Percentiles rank a stretch among this genome's conserved stretches.
These are phyloP conservation scores for Smittium mucronatum DNA, from an alignment of 371 early-diverging fungal species.

Conservation along the genomic window DNA sequence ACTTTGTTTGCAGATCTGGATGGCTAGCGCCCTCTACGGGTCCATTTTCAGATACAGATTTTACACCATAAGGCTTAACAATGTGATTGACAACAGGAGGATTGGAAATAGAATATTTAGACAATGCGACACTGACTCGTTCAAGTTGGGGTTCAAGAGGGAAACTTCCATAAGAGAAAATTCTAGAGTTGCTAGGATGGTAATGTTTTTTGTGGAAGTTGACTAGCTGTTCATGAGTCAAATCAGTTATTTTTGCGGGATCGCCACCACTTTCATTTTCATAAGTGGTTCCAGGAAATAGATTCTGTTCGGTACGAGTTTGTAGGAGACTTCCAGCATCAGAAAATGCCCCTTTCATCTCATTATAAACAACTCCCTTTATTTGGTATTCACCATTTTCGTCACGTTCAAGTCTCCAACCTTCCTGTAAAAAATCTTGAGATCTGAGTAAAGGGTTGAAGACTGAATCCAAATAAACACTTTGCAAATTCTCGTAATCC, in stretches of 20 bases:
- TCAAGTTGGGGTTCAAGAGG: conserved; percentile 57
- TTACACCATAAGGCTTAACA: conserved; percentile 36
- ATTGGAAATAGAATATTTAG: conserved; percentile 20
- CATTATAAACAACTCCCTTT: conserved; percentile 94
- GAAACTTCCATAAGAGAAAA: conserved; percentile 83
- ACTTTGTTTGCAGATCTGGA: conserved; percentile 49
- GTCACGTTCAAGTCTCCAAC: conserved; percentile 83
- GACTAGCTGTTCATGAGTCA: conserved; percentile 68
- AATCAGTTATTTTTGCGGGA: conserved; percentile 70
- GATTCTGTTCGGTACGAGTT: conserved; percentile 57
- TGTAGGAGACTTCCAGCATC: conserved; percentile 69
- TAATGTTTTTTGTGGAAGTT: conserved; percentile 74
- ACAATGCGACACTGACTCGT: conserved; percentile 46
- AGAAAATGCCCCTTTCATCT: conserved; percentile 82
- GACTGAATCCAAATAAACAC: conserved; percentile 88
- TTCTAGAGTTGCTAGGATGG: conserved; percentile 79
- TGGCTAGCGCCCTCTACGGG: conserved; percentile 25
- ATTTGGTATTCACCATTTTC: conserved; percentile 45
- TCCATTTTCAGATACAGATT: conserved; percentile 29
- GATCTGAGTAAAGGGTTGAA: conserved; percentile 65
- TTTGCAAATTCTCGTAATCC: conserved; percentile 76
- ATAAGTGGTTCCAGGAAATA: conserved; percentile 78
- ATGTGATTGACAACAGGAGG: conserved; percentile 28
- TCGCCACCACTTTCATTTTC: conserved; percentile 80
- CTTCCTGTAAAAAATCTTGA: conserved; percentile 83